Evolutionary conservation across 371 early-diverging fungal genomes (phyloP), one percentile per base, ranked within the genome.

Genomic region (Mortierella sp.): DNA sequence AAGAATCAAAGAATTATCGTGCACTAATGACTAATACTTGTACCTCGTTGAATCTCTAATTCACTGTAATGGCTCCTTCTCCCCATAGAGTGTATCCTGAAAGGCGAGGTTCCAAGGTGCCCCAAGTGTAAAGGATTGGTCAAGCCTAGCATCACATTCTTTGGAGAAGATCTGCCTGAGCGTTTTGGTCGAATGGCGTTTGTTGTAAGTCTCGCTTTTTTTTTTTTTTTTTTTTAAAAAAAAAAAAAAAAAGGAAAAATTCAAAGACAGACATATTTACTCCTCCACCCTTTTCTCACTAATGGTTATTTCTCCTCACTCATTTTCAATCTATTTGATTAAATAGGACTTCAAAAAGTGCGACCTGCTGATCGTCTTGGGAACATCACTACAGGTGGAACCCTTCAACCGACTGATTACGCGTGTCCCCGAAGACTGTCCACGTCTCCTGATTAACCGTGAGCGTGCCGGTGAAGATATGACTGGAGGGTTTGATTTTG

Each of bases 61-160:
- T 7, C 26, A 21, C 16, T 14, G 14, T 37, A 3, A n/a, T n/a
- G n/a, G n/a, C 19, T 7, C 23, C 14, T 55, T 55, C 23, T 26
- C 4, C n/a, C 14, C 16, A 5, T 65, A 77, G 81, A 75, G 23
- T 61, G 29, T n/a, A 77, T 92, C n/a, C 66, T 89, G n/a, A 67
- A 68, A 7, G 88, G 84, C n/a, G 68, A 83, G 57, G 89, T 95
- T 9, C 94, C 97, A 15, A 71, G 75, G 21, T 97, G 96, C 75
- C 52, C 61, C 19, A 23, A 73, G 14, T 96, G 96, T 76, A 70
- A 82, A 46, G 89, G 91, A 14, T 81, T 93, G 23, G 89, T 98
- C 67, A 98, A 98, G 73, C 98, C 98, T 2, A 92, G 95, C 68
- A 98, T 98, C 60, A 93, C 94, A 0, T 98, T 98, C 70, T 98